phyloP scores from a whole-genome alignment of 139 green algal species.

The Mychonastes homosphaera region DNA sequence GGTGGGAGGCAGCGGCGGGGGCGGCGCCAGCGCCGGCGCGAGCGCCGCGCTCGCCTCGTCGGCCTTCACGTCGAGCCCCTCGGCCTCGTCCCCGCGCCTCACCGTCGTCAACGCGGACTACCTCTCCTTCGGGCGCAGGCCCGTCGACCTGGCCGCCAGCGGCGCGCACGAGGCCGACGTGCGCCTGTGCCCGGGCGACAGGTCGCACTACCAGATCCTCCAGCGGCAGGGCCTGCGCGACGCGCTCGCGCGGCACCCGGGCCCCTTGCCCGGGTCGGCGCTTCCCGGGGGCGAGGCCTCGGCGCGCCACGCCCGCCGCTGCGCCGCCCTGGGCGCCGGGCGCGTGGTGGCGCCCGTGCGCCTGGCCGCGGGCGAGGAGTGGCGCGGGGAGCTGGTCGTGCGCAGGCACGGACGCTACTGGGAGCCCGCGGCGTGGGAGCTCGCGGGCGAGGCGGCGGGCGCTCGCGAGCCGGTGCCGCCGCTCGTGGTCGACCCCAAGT shows the following conservation, averaged over 20 bases:
- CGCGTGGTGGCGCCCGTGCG: conserved; percentile 19
- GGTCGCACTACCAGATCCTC: conserved; percentile 28
- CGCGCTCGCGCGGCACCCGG: conserved; percentile 20
- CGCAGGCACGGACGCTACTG: conserved; percentile 26
- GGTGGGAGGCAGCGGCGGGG: conserved; percentile 2
- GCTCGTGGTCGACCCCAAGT: neutral
- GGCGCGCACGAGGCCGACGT: conserved; percentile 14
- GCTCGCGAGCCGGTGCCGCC: conserved; percentile 18
- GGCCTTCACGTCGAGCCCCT: neutral
- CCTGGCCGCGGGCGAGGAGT: conserved; percentile 18
- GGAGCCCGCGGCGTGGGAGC: conserved; percentile 18
- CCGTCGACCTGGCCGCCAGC: neutral
- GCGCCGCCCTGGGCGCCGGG: conserved; percentile 21
- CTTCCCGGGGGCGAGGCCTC: conserved; percentile 1
- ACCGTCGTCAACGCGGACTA: conserved; percentile 14
- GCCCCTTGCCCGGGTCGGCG: neutral
- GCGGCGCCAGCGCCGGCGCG: neutral
- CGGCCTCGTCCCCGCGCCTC: neutral
- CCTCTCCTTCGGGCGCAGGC: conserved; percentile 11
- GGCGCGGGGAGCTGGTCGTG: conserved; percentile 17
- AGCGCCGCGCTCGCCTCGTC: neutral
- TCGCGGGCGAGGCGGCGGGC: no score
- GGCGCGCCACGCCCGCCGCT: neutral
- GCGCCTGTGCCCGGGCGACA: conserved; percentile 27
- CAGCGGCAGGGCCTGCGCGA: conserved; percentile 10